phyloP scores from a whole-genome alignment of 495 filamentous ascomycete genomes.

The Penicillium egyptiacum region DNA sequence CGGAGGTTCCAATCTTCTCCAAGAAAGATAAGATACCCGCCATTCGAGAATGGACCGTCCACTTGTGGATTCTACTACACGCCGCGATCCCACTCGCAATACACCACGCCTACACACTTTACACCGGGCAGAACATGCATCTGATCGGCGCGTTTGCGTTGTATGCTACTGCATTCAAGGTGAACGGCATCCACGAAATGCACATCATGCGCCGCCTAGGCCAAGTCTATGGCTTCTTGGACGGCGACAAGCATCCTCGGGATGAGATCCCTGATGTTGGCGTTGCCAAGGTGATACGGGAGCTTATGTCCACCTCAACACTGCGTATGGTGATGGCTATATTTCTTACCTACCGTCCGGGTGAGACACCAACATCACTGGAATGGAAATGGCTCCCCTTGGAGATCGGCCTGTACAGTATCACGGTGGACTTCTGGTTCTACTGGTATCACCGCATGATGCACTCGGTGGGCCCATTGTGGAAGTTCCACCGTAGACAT shows the following conservation, averaged over 20 bases:
- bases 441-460: conserved; percentile 34
- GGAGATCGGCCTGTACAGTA: conserved; percentile 30
- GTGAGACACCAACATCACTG: conserved; percentile 29
- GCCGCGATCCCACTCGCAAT: conserved; percentile 23
- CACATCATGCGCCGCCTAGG: conserved; percentile 30
- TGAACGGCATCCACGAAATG: conserved; percentile 29
- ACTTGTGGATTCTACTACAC: conserved; percentile 30
- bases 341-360: conserved; percentile 33
- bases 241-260: conserved; percentile 32
- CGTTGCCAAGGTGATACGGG: conserved; percentile 26
- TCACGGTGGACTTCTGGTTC: conserved; percentile 33
- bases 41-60: conserved; percentile 24
- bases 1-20: conserved; percentile 23
- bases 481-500: conserved; percentile 32
- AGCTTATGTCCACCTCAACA: conserved; percentile 25
- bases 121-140: conserved; percentile 18
- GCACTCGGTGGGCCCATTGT: conserved; percentile 23
- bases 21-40: conserved; percentile 31
- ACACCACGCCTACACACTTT: conserved; percentile 25
- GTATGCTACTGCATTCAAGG: conserved; percentile 28
- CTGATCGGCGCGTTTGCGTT: conserved; percentile 21
- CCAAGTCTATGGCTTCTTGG: conserved; percentile 28
- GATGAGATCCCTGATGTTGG: conserved; percentile 32
- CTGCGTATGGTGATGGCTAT: conserved; percentile 29
- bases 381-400: conserved; percentile 28